Conservation (phyloP, 345 rosid genomes). For the Combretum micranthum region DNA sequence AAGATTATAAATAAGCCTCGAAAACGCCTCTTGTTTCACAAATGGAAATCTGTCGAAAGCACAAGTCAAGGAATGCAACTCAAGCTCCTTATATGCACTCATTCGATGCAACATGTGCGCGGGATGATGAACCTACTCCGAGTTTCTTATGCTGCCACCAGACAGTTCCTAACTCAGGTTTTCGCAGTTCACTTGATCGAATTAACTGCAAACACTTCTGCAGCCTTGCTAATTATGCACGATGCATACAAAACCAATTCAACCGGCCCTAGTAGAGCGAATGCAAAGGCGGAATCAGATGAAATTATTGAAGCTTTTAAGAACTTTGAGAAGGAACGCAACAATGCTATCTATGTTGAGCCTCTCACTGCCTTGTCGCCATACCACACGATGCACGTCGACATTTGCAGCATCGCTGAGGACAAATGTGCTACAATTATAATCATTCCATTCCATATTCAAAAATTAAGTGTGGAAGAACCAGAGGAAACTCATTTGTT, state of each 20-base stretch:
- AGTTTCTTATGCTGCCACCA: constrained; percentile 34
- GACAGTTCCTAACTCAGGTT: constrained; percentile 25
- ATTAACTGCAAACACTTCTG: constrained; percentile 27
- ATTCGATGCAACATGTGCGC: constrained; percentile 19
- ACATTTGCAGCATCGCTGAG: constrained; percentile 48
- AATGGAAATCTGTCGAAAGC: constrained; percentile 31
- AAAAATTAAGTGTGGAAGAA: constrained; percentile 20
- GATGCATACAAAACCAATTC: constrained; percentile 15
- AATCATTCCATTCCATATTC: constrained; percentile 53
- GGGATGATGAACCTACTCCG: constrained; percentile 39
- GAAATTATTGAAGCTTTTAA: constrained; percentile 27
- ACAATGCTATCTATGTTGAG: constrained; percentile 18
- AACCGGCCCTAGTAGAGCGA: constrained; percentile 7
- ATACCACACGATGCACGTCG: constrained; percentile 52
- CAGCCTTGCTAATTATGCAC: constrained; percentile 52
- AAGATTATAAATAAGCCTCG: constrained; percentile 16
- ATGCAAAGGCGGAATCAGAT: constrained; percentile 21
- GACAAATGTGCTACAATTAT: constrained; percentile 45
- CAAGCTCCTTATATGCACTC: constrained; percentile 31
- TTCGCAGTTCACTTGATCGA: constrained; percentile 51
- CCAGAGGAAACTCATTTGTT: constrained; percentile 32
- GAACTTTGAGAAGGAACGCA: constrained; percentile 17
- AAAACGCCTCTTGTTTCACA: constrained; percentile 18
- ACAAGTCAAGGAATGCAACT: constrained; percentile 27
- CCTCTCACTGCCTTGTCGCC: constrained; percentile 51